These are phyloP conservation scores for Botrytis fabae DNA, from an alignment of 2,329 filamentous ascomycete species.

Conservation along the genomic window DNA sequence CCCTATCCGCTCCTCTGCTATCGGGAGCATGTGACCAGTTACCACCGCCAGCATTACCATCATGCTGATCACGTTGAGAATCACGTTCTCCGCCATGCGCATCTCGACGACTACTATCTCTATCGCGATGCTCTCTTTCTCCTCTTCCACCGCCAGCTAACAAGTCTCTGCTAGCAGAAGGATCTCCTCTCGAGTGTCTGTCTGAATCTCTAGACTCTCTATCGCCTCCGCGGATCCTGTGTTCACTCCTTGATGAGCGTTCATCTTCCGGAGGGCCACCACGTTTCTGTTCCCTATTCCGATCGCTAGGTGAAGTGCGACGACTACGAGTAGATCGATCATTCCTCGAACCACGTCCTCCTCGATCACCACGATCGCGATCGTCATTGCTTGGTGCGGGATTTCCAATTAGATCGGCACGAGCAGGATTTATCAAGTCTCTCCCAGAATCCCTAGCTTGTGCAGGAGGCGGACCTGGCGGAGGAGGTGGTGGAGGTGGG, in stretches of 20 bases:
- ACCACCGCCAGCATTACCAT: neutral
- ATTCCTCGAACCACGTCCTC: constrained; percentile 35
- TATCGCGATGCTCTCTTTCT: constrained; percentile 28
- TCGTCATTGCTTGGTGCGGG: constrained; percentile 25
- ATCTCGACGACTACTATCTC: constrained; percentile 28
- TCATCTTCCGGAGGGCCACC: constrained; percentile 34
- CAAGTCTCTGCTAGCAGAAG: constrained; percentile 27
- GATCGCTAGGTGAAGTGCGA: constrained; percentile 37
- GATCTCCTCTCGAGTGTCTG: constrained; percentile 14
- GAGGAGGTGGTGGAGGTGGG: constrained; percentile 50
- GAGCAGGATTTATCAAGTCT: constrained; percentile 36
- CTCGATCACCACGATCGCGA: constrained; percentile 33
- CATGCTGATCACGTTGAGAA: constrained; percentile 15
- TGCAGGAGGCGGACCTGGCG: constrained; percentile 35
- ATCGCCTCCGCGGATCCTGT: constrained; percentile 35
- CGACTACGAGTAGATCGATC: constrained; percentile 40
- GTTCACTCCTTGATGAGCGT: constrained; percentile 32
- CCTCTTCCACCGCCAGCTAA: constrained; percentile 28
- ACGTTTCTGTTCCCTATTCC: constrained; percentile 38
- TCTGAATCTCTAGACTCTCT: constrained; percentile 29
- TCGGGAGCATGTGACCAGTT: constrained; percentile 20
- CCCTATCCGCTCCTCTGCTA: constrained; percentile 29
- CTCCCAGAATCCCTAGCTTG: constrained; percentile 30
- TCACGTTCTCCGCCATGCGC: constrained; percentile 21
- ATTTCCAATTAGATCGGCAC: constrained; percentile 38